Evolutionary conservation across 176 grass and related monocot genomes (phyloP).

Genomic region (Aegilops sharonensis): DNA sequence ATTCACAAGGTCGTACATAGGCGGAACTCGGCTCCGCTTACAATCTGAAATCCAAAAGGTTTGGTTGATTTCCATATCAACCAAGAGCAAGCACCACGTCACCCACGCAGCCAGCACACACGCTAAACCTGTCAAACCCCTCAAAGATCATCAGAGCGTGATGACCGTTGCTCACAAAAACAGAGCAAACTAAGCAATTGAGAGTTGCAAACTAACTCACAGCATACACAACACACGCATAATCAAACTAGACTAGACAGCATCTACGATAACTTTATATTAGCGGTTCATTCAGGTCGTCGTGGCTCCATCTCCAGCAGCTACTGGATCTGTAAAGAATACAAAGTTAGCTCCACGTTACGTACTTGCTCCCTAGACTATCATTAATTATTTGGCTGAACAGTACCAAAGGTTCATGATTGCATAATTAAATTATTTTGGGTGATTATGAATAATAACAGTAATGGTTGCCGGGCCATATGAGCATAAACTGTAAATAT

Average conservation of each 20-base stretch:
- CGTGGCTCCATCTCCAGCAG: constrained; percentile 10
- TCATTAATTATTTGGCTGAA: background rate
- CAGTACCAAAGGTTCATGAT: background rate
- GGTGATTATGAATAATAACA: background rate
- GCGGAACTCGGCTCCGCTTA: background rate
- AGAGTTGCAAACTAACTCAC: background rate
- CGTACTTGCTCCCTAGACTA: background rate
- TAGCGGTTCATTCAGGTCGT: background rate
- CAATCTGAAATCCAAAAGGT: background rate
- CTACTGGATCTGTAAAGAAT: constrained; percentile 36
- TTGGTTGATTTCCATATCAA: constrained; percentile 1
- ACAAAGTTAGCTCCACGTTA: background rate
- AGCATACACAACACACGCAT: background rate
- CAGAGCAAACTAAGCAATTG: constrained; percentile 16
- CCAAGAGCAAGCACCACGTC: background rate
- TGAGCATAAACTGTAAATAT: background rate
- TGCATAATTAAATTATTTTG: background rate
- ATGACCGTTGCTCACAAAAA: constrained; percentile 21
- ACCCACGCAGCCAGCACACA: constrained; percentile 28
- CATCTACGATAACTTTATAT: background rate
- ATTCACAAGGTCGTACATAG: background rate
- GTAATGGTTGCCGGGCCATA: background rate
- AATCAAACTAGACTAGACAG: background rate
- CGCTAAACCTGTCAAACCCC: background rate
- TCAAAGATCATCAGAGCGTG: constrained; percentile 22